phyloP scores from a whole-genome alignment of 495 filamentous ascomycete species.

The Penicillium canariense region DNA sequence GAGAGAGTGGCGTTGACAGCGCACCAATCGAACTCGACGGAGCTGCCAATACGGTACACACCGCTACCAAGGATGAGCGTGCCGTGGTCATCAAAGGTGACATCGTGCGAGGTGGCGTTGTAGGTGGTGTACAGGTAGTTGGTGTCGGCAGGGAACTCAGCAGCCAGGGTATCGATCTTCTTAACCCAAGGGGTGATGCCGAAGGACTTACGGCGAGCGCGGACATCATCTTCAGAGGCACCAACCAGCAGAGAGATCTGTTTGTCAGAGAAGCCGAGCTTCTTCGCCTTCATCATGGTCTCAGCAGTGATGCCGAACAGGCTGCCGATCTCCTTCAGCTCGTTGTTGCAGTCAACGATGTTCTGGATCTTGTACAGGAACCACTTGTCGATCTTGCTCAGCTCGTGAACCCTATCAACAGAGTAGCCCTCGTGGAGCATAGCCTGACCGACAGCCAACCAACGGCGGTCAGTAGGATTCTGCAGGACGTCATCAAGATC shows the following conservation, averaged over 20 bases:
- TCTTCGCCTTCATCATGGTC: constrained; percentile 85
- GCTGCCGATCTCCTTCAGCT: constrained; percentile 84
- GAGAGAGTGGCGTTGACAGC: constrained; percentile 91
- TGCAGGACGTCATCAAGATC: constrained; percentile 84
- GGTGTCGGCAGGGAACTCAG: constrained; percentile 95
- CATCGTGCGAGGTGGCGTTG: constrained; percentile 93
- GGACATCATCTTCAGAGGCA: constrained; percentile 84
- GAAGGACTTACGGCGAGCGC: constrained; percentile 78
- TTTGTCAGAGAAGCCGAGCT: constrained; percentile 94
- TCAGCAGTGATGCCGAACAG: constrained; percentile 85
- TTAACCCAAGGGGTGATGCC: constrained; percentile 89
- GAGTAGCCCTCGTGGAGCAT: constrained; percentile 97
- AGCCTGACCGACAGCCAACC: constrained; percentile 95
- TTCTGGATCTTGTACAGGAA: constrained; percentile 98
- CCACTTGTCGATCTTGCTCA: constrained; percentile 99
- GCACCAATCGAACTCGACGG: constrained; percentile 99
- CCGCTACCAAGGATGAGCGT: constrained; percentile 87
- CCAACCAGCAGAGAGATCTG: constrained; percentile 88
- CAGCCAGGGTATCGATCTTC: constrained; percentile 96
- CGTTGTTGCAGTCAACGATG: constrained; percentile 82
- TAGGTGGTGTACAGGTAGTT: constrained; percentile 99
- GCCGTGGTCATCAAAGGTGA: constrained; percentile 92
- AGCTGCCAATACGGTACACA: constrained; percentile 95
- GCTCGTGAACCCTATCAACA: constrained; percentile 83
- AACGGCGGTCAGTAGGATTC: constrained; percentile 92